Evolutionary conservation across 2,329 filamentous ascomycete genomes (phyloP).

Genomic region (Mollisiaceae sp.): DNA sequence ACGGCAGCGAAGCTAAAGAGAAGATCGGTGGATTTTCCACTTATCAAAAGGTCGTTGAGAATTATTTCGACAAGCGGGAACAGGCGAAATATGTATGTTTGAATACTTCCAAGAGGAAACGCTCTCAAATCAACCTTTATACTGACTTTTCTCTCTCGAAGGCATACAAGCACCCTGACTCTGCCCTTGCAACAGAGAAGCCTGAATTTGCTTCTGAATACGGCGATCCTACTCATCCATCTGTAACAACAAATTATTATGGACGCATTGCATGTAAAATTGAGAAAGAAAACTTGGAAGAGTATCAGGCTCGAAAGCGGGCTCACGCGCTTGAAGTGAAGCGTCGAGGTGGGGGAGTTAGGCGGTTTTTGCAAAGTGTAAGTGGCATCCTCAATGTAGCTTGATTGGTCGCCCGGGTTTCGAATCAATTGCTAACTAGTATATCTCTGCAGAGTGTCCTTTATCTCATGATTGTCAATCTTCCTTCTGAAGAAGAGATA

Average conservation of each 20-base stretch:
- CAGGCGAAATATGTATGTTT: neutral
- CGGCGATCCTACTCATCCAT: neutral
- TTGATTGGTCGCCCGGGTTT: neutral
- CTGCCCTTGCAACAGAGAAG: neutral
- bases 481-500: neutral
- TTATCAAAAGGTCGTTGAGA: neutral
- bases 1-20: neutral
- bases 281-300: neutral
- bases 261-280: neutral
- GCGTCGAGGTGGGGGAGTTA: neutral
- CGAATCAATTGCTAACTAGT: neutral
- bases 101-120: neutral
- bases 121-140: neutral
- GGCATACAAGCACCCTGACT: neutral
- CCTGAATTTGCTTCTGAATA: neutral
- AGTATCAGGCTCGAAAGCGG: neutral
- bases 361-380: neutral
- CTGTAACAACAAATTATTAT: neutral
- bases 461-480: neutral
- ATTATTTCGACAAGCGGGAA: neutral
- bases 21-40: neutral
- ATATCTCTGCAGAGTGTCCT: neutral
- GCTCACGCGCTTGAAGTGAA: neutral
- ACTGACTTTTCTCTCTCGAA: neutral
- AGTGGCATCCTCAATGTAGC: neutral